Conservation (phyloP, 2,329 filamentous ascomycete species). For the Penicillium oxalicum region DNA sequence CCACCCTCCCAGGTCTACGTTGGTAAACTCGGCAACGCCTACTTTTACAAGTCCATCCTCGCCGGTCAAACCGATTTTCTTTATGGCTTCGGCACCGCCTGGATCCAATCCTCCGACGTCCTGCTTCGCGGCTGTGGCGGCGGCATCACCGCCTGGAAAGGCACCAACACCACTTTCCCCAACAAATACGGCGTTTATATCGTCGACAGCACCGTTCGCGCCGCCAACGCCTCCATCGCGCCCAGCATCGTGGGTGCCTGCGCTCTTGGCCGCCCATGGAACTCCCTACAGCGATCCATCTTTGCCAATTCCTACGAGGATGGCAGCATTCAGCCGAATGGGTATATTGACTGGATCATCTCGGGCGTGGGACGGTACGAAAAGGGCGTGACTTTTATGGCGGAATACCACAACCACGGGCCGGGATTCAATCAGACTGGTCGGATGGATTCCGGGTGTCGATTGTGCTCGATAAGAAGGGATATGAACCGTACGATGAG, state of each 20-base stretch:
- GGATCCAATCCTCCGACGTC: slow-evolving; percentile 51
- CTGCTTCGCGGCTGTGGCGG: slow-evolving; percentile 57
- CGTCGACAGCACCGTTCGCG: slow-evolving; percentile 48
- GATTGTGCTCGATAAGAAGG: slow-evolving; percentile 39
- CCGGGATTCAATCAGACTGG: slow-evolving; percentile 51
- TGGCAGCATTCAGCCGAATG: slow-evolving; percentile 46
- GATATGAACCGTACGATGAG: slow-evolving; percentile 36
- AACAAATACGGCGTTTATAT: slow-evolving; percentile 66
- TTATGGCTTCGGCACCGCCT: slow-evolving; percentile 62
- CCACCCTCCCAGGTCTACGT: slow-evolving; percentile 46
- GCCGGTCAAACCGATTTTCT: slow-evolving; percentile 64
- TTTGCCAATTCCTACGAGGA: slow-evolving; percentile 54
- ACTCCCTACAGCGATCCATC: slow-evolving; percentile 52
- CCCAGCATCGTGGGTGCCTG: slow-evolving; percentile 44
- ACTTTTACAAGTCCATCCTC: slow-evolving; percentile 56
- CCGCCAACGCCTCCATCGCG: slow-evolving; percentile 47
- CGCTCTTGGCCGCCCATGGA: slow-evolving; percentile 59
- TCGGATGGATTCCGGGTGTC: slow-evolving; percentile 40
- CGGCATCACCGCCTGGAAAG: slow-evolving; percentile 65
- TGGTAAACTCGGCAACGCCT: slow-evolving; percentile 61
- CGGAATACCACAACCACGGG: slow-evolving; percentile 49
- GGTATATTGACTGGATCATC: slow-evolving; percentile 51
- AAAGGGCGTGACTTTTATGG: slow-evolving; percentile 49
- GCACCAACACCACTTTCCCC: slow-evolving; percentile 57
- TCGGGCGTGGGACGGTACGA: slow-evolving; percentile 29